Percentiles rank a stretch among this genome's conserved stretches.
These are phyloP conservation scores for Plasmodium relictum DNA, from an alignment of 169 alveolate genomes.

Conservation along the genomic window DNA sequence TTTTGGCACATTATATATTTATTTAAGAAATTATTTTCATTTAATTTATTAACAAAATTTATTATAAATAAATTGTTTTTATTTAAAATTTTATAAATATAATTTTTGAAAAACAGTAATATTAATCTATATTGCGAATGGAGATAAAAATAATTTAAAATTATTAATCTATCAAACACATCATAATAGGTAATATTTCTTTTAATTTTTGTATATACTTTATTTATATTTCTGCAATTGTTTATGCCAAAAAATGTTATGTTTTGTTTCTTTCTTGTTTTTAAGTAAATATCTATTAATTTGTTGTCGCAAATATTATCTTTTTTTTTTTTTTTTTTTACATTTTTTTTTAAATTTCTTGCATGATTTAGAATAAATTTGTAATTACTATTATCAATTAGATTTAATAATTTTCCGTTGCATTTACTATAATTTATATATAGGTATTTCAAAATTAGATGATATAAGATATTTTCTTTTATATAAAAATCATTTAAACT, in stretches of 20 bases:
- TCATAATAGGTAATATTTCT: constrained; percentile 66
- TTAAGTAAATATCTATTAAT: constrained; percentile 40
- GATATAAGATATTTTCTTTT: constrained; percentile 69
- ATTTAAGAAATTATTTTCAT: constrained; percentile 8
- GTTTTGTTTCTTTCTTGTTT: constrained; percentile 55
- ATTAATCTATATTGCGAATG: constrained; percentile 23
- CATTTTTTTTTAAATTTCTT: constrained; percentile 27
- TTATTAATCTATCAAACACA: constrained; percentile 23
- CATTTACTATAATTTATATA: constrained; percentile 3
- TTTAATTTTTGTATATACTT: constrained; percentile 37
- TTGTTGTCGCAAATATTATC: constrained; percentile 13
- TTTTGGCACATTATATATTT: constrained; percentile 1
- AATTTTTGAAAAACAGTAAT: constrained; percentile 49
- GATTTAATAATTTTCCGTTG: constrained; percentile 18
- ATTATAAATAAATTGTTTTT: constrained; percentile 37
- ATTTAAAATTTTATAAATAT: constrained; percentile 4
- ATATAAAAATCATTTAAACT: constrained; percentile 20
- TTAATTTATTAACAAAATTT: constrained; percentile 42
- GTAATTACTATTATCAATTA: constrained; percentile 16
- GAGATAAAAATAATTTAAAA: constrained; percentile 39
- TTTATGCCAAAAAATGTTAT: constrained; percentile 25
- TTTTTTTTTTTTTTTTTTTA: constrained; percentile 15
- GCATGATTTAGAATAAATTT: constrained; percentile 57
- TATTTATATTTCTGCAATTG: background rate
- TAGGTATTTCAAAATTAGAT: constrained; percentile 24